A percentile compares a stretch with the other conserved stretches of the same genome.
Conservation (phyloP, 495 filamentous ascomycete genomes). For the Choiromyces venosus region DNA sequence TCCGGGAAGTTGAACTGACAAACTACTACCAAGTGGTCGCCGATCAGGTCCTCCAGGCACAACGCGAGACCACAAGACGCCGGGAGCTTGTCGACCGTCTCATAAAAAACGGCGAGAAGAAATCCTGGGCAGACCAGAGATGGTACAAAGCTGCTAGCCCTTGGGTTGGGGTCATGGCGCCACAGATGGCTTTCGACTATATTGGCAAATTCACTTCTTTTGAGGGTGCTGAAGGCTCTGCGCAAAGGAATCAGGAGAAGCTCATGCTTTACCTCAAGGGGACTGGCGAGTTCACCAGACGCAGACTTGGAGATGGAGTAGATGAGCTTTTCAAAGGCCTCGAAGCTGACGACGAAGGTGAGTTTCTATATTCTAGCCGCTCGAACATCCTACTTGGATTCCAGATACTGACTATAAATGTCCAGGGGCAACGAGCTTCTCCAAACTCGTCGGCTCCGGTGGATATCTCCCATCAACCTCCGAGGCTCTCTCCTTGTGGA, state of each 20-base stretch:
- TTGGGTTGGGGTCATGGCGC: slow-evolving; percentile 17
- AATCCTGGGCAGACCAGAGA: slow-evolving; percentile 2
- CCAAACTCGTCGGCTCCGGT: slow-evolving; percentile 21
- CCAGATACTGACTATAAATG: background rate
- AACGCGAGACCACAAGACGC: background rate
- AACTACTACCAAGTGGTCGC: background rate
- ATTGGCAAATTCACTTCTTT: slow-evolving; percentile 7
- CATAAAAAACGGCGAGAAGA: background rate
- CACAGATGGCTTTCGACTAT: slow-evolving; percentile 22
- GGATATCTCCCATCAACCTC: slow-evolving; percentile 25
- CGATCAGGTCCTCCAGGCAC: background rate
- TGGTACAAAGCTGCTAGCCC: slow-evolving; percentile 20
- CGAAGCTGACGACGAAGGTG: slow-evolving; percentile 18
- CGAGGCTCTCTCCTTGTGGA: slow-evolving; percentile 28
- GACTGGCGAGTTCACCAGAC: slow-evolving; percentile 14
- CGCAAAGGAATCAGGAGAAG: slow-evolving; percentile 21
- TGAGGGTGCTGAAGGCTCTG: slow-evolving; percentile 13
- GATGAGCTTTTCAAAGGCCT: slow-evolving; percentile 17
- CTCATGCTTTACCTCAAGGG: slow-evolving; percentile 28
- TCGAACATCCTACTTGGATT: too few relatives aligned
- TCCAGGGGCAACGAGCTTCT: slow-evolving; percentile 29
- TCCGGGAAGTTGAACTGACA: background rate
- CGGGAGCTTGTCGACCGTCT: background rate
- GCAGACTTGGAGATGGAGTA: slow-evolving; percentile 15
- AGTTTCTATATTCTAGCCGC: background rate